phyloP scores from a whole-genome alignment of 2,329 filamentous ascomycete species.

The Periconia sp. region DNA sequence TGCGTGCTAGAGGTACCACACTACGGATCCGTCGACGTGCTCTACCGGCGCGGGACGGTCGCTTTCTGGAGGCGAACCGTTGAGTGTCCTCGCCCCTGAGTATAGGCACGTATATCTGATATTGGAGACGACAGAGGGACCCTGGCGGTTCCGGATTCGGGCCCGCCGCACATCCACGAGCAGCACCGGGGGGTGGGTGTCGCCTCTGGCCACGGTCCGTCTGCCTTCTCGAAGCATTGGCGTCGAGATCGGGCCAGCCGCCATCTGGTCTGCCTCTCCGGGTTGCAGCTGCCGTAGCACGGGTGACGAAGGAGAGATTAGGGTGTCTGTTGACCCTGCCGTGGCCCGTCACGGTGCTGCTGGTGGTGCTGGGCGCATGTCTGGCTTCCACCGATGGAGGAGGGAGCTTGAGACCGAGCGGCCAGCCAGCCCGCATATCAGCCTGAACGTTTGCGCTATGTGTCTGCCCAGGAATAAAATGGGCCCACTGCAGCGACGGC shows the following conservation, averaged over 20 bases:
- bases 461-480: conserved; percentile 27
- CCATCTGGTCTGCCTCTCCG: too few relatives aligned
- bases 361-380: too few relatives aligned
- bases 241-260: too few relatives aligned
- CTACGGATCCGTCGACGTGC: conserved; percentile 32
- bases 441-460: conserved; percentile 36
- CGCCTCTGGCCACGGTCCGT: too few relatives aligned
- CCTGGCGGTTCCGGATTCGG: conserved; percentile 10
- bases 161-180: conserved; percentile 16
- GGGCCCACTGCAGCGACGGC: conserved; percentile 23
- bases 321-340: too few relatives aligned
- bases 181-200: too few relatives aligned
- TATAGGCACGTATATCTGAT: conserved; percentile 27
- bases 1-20: conserved; percentile 17
- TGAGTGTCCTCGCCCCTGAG: conserved; percentile 20
- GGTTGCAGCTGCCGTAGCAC: too few relatives aligned
- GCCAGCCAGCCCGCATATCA: conserved; percentile 38
- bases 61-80: conserved; percentile 23
- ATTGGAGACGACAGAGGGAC: background rate
- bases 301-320: too few relatives aligned
- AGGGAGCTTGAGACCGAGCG: conserved; percentile 12
- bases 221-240: too few relatives aligned
- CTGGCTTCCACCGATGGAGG: background rate
- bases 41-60: conserved; percentile 23
- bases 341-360: too few relatives aligned